Evolutionary conservation across 345 rosid species (phyloP), one percentile per base, ranked within the genome.

Genomic region (Physaria fendleri): DNA sequence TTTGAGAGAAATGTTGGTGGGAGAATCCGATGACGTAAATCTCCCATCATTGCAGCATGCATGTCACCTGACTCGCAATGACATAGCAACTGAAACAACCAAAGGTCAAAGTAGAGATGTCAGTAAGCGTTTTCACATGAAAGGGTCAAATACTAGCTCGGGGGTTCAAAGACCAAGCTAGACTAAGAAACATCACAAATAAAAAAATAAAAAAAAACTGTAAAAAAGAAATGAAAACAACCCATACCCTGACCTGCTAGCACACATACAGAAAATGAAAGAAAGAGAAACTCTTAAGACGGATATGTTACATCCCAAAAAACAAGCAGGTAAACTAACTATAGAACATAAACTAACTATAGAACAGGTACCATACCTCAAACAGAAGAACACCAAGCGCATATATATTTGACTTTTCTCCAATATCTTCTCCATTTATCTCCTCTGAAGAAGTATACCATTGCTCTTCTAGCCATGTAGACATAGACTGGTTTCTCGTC

Each of bases 321-420:
- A 46, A 4, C 17, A 56, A 1, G 29, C 20, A 40, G 10, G 27
- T 4, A n/a, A 51, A 40, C 40, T 5, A 18, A 32, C n/a, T n/a
- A n/a, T n/a, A 60, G 22, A 39, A 10, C 20, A 29, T 28, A 32
- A 24, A 41, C 33, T 21, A 51, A 12, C 24, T 32, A 29, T 42
- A 15, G 16, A 57, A 39, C 14, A 12, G 6, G 39, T 35, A 40
- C 22, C 61, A 75, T 62, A 87, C 92, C 89, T 87, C 95, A 53
- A 87, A 87, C 59, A 87, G 89, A 56, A 87, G 82, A 68, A 84
- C 78, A 25, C 95, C 92, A 28, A 87, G 89, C 50, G 78, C 57
- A 57, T 84, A 84, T 49, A 84, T 74, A 68, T 87, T 87, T 14
- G 95, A 81, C 13, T 77, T 66, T 68, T 75, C 62, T 24, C 76